Evolutionary conservation across 2,329 filamentous ascomycete genomes (phyloP), one percentile per base, ranked within the genome.

Genomic region (Cytospora mali): DNA sequence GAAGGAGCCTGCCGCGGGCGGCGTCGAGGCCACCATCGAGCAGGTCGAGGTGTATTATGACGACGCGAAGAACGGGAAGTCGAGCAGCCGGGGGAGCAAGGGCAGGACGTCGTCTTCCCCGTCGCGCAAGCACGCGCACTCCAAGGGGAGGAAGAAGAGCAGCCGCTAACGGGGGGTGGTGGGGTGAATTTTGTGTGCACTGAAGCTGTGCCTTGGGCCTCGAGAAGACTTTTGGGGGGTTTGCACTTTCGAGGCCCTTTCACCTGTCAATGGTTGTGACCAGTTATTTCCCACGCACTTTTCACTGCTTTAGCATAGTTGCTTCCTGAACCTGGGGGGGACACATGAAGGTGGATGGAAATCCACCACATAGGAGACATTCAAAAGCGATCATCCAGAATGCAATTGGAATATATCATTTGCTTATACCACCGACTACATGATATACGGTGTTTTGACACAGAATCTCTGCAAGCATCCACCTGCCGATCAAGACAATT

Each of bases 1-100:
- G 57, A 23, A 35, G 52, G 56, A 62, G 18, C 63, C 63, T 0
- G 63, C 63, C 0, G 11, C 18, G 1, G 63, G 55, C 1, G 63
- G 63, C 2, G 56, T 65, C 5, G 63, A 65, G 61, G 39, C 48
- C 14, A 51, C 16, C 6, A 56, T 63, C 21, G 35, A 60, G 61
- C 52, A 55, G 39, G 25, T 62, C 1, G 61, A 62, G 11, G 46
- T 13, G 6, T 58, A 54, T 1, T 48, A n/a, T 18, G 58, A 57
- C 23, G 51, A 53, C 16, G 55, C 3, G 49, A 50, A 25, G 31
- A 39, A 29, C 13, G 25, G 10, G 5, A 58, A 51, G 29, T 18
- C 46, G 31, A 35, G 55, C 29, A 27, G 56, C 18, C 33, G 59
- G 57, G 55, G n/a, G 25, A 42, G 29, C 61, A 60, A 55, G 39